These are phyloP conservation scores for Chamaenerion angustifolium DNA, from an alignment of 345 rosid genomes.

Conservation along the genomic window DNA sequence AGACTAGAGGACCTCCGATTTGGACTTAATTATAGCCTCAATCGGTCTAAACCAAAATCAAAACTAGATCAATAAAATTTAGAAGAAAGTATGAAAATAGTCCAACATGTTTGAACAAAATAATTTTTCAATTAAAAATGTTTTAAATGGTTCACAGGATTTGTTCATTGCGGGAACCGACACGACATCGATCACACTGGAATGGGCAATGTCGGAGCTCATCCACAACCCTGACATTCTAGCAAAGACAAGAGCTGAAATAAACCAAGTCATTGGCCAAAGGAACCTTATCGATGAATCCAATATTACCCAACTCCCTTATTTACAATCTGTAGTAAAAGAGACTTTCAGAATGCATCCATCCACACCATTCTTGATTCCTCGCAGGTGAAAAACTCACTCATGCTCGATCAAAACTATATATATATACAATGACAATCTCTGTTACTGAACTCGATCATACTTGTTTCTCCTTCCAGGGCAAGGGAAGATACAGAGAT, in stretches of 20 bases:
- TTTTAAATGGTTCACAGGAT: no score
- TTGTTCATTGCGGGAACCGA: constrained; percentile 30
- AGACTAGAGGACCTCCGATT: no score
- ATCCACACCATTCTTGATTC: constrained; percentile 20
- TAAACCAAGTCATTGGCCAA: constrained; percentile 15
- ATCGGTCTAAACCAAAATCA: no score
- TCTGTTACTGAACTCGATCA: no score
- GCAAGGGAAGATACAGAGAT: constrained; percentile 15
- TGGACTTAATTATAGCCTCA: no score
- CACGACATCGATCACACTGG: constrained; percentile 17
- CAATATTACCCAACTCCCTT: constrained; percentile 14
- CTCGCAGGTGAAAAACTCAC: constrained; percentile 1
- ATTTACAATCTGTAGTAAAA: constrained; percentile 24
- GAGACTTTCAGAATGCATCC: constrained; percentile 36
- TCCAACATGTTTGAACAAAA: no score
- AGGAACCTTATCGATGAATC: constrained; percentile 17
- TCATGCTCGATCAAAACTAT: no score
- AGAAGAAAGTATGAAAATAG: no score
- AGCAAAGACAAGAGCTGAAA: constrained; percentile 9
- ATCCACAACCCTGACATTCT: constrained; percentile 5
- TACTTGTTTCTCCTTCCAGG: no score
- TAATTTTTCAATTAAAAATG: no score
- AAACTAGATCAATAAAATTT: no score
- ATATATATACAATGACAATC: no score
- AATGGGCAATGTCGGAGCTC: constrained; percentile 21